Percentiles rank a stretch among this genome's conserved stretches.
phyloP scores from a whole-genome alignment of 2,329 filamentous ascomycete genomes.

The Thelonectria olida region DNA sequence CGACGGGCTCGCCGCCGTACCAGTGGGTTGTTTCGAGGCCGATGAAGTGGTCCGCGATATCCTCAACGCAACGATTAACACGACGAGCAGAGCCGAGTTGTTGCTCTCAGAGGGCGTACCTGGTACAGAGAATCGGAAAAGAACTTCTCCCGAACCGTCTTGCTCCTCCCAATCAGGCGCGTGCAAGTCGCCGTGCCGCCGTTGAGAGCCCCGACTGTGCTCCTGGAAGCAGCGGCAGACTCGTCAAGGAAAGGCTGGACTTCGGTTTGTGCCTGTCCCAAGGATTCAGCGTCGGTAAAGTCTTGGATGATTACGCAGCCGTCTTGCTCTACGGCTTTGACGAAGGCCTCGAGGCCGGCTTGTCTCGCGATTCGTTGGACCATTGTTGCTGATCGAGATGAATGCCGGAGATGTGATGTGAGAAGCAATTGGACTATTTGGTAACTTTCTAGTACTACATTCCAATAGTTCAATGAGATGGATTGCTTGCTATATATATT shows the following conservation, averaged over 20 bases:
- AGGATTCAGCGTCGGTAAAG: constrained; percentile 19
- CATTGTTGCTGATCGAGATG: background rate
- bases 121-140: constrained; percentile 32
- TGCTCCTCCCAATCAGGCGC: constrained; percentile 45
- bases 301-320: constrained; percentile 27
- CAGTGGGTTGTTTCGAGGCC: constrained; percentile 46
- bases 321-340: constrained; percentile 22
- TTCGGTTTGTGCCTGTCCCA: constrained; percentile 15
- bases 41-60: constrained; percentile 44
- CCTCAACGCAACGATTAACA: constrained; percentile 1
- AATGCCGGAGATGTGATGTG: background rate
- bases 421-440: background rate
- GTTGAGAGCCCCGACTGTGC: constrained; percentile 38
- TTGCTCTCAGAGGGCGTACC: no score
- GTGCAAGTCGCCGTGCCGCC: constrained; percentile 49
- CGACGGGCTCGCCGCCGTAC: constrained; percentile 41
- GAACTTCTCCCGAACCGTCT: constrained; percentile 47
- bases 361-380: constrained; percentile 21
- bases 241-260: constrained; percentile 28
- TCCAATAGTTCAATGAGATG: no score
- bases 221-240: constrained; percentile 19
- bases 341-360: constrained; percentile 21
- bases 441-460: background rate
- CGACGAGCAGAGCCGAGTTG: background rate
- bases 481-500: background rate